A percentile compares a stretch with the other conserved stretches of the same genome.
Conservation (phyloP, 1,284 basidiomycete species). For the Melanopsichium pennsylvanicum region DNA sequence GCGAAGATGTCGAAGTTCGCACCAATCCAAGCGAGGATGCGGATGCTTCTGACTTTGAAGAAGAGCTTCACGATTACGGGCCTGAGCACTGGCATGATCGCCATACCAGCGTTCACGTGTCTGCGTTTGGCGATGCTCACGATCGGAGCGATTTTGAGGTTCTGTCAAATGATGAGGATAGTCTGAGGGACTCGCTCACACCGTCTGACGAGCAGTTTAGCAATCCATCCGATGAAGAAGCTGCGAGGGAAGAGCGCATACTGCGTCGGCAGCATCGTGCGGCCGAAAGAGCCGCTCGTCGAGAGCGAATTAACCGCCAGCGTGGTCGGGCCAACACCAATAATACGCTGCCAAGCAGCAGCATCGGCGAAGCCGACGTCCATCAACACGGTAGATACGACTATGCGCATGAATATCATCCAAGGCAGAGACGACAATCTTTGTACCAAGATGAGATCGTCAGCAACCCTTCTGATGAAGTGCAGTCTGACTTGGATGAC, state of each 20-base stretch:
- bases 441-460: slow-evolving; percentile 32
- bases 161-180: slow-evolving; percentile 14
- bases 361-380: slow-evolving; percentile 37
- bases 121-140: slow-evolving; percentile 14
- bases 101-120: slow-evolving; percentile 19
- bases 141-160: slow-evolving; percentile 6
- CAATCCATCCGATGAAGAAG: slow-evolving; percentile 60
- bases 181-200: slow-evolving; percentile 32
- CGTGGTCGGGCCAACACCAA: slow-evolving; percentile 38
- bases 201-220: slow-evolving; percentile 52
- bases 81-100: slow-evolving; percentile 27
- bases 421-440: not conserved
- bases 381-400: slow-evolving; percentile 8
- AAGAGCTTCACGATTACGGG: slow-evolving; percentile 27
- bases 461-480: slow-evolving; percentile 55
- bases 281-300: slow-evolving; percentile 21
- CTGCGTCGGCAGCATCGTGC: slow-evolving; percentile 40
- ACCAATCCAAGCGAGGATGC: slow-evolving; percentile 59
- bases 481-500: slow-evolving; percentile 33
- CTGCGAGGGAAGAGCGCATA: slow-evolving; percentile 40
- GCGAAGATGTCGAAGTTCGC: slow-evolving; percentile 40
- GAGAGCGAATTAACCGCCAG: slow-evolving; percentile 14
- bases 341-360: slow-evolving; percentile 55
- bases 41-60: slow-evolving; percentile 53
- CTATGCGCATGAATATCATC: no score